Base-by-base conservation (phyloP, 352 stramenopile genomes). In the Albugo candida region DNA sequence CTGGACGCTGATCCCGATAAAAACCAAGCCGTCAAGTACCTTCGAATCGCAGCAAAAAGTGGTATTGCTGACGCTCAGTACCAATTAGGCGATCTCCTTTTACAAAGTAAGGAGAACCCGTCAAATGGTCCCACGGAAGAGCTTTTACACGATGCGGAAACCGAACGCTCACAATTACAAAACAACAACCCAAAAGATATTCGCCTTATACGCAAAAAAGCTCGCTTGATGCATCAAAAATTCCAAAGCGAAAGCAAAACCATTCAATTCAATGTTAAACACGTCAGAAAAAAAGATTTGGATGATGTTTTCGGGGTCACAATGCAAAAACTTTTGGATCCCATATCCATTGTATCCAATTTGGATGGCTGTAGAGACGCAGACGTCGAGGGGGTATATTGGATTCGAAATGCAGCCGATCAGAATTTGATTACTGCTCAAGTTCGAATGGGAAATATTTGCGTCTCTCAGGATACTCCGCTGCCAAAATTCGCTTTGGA, bases 401-500 rank as follows among this genome's bases (percentile, higher is more conserved):
- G 78, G 78, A 55, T 91, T 27, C 75, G 78, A 36, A 75, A 71
- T 35, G 78, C 78, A 0, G 78, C 78, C 13, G 74, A 82, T 18
- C 80, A 81, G 48, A 64, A 52, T 58, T 63, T 53, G 36, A 47
- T 41, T 46, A 16, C 17, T 47, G 78, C 78, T n/a, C 67, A 81
- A 42, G 75, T 88, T 40, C 70, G 83, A 47, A 57, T 91, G 0
- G 78, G 78, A 17, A 91, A 91, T 54, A 51, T 91, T 19, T 86
- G 72, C 47, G 48, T 88, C 27, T 74, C 66, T 20, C 72, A 91
- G 34, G 73, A 87, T 40, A 75, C 78, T 13, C 78, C 78, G 19
- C 68, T 91, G 36, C 68, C 71, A 14, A 56, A 67, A 41, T 63
- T 76, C 38, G 78, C 74, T 13, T 76, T 67, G 27, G 62, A 70